Evolutionary conservation across 768 basidiomycete species (phyloP).

Genomic region (Suillus alpinus): DNA sequence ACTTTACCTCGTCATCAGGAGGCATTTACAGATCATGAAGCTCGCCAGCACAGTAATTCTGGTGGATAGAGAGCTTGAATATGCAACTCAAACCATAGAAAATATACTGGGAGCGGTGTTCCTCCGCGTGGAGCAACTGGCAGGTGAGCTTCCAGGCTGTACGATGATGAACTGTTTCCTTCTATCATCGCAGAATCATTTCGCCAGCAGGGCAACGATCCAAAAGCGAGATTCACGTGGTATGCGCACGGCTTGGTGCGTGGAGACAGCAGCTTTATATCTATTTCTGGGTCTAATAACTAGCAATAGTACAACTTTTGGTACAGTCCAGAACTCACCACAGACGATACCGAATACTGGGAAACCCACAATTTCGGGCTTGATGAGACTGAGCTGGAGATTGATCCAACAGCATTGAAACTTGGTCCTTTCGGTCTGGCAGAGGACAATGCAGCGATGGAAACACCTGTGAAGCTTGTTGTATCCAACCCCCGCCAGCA

Average conservation of each 20-base stretch:
- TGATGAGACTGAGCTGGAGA: not conserved
- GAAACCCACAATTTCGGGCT: not conserved
- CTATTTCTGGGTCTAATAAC: not conserved
- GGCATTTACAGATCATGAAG: constrained; percentile 33
- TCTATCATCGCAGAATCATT: not conserved
- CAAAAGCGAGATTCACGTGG: not conserved
- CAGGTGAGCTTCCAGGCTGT: not conserved
- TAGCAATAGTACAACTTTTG: not conserved
- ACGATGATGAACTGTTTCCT: too few relatives aligned
- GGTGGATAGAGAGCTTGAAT: constrained; percentile 23
- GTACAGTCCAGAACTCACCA: not conserved
- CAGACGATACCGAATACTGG: not conserved
- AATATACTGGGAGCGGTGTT: not conserved
- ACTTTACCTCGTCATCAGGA: constrained; percentile 32
- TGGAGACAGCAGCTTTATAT: not conserved
- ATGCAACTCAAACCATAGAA: not conserved
- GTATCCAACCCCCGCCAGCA: not conserved
- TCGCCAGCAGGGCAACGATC: not conserved
- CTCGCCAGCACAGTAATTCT: constrained; percentile 23
- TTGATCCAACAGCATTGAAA: not conserved
- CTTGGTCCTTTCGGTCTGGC: not conserved
- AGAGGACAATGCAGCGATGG: too few relatives aligned
- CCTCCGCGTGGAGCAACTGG: not conserved
- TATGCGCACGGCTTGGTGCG: not conserved
- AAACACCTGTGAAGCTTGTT: not conserved